Percentiles rank a stretch among this genome's conserved stretches.
Conservation (phyloP, 1,139 yeast species). For the Suhomyces choctaworum region DNA sequence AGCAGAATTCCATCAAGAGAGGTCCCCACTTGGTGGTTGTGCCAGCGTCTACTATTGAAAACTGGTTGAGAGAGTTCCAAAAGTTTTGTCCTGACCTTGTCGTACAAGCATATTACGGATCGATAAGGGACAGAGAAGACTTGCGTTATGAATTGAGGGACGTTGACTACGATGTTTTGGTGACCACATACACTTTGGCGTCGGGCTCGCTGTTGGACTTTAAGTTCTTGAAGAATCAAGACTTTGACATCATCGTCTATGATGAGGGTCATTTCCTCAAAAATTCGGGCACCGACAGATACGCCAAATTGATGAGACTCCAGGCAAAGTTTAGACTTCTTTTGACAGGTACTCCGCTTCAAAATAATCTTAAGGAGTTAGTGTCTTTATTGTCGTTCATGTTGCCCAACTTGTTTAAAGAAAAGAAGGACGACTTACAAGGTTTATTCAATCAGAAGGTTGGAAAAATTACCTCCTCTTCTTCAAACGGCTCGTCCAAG, state of each 20-base stretch:
- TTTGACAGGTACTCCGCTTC: constrained; percentile 95
- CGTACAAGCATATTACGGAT: constrained; percentile 93
- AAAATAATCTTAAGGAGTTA: constrained; percentile 84
- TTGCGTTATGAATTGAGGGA: constrained; percentile 68
- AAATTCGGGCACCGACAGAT: constrained; percentile 85
- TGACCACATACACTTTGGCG: constrained; percentile 91
- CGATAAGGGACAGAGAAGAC: constrained; percentile 80
- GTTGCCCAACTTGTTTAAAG: constrained; percentile 77
- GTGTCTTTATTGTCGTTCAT: constrained; percentile 89
- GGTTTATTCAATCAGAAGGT: constrained; percentile 84
- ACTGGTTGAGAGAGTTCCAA: constrained; percentile 93
- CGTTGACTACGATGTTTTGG: constrained; percentile 81
- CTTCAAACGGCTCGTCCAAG: constrained; percentile 8
- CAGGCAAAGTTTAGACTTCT: constrained; percentile 78
- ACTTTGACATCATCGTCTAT: constrained; percentile 85
- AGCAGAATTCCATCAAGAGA: constrained; percentile 50
- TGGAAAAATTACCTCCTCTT: constrained; percentile 42
- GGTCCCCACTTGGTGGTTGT: constrained; percentile 88
- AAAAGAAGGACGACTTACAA: constrained; percentile 78
- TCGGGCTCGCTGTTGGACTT: constrained; percentile 83
- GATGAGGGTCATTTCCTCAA: constrained; percentile 98
- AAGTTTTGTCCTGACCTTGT: constrained; percentile 80
- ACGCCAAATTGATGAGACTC: constrained; percentile 78
- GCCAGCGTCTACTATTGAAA: constrained; percentile 94
- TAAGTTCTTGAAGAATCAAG: constrained; percentile 68